These are phyloP conservation scores for Tephrocybe sp. DNA, from an alignment of 768 basidiomycete genomes.

Conservation along the genomic window DNA sequence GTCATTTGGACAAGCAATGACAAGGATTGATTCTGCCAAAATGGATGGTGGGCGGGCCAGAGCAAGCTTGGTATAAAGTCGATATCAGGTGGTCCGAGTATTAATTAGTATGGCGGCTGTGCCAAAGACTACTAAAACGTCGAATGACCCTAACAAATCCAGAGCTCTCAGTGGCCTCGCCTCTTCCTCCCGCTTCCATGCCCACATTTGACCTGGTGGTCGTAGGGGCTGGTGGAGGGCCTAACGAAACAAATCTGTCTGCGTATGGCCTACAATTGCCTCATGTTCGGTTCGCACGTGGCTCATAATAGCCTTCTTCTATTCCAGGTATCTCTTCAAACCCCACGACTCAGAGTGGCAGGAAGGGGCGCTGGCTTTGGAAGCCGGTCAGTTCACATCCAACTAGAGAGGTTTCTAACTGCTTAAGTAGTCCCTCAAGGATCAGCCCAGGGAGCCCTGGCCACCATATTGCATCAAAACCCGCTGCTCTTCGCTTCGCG, in stretches of 20 bases:
- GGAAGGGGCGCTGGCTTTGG: slow-evolving; percentile 80
- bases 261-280: slow-evolving; percentile 49
- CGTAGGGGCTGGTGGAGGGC: slow-evolving; percentile 85
- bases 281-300: slow-evolving; percentile 16
- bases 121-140: slow-evolving; percentile 10
- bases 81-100: slow-evolving; percentile 12
- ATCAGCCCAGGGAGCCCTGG: slow-evolving; percentile 81
- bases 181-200: slow-evolving; percentile 23
- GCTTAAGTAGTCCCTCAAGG: slow-evolving; percentile 44
- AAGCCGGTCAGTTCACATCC: slow-evolving; percentile 83
- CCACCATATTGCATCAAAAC: slow-evolving; percentile 54
- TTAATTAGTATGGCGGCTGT: slow-evolving; percentile 9
- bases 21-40: not conserved
- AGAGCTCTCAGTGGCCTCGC: slow-evolving; percentile 4
- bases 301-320: slow-evolving; percentile 14
- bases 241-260: slow-evolving; percentile 85
- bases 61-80: slow-evolving; percentile 6
- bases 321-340: slow-evolving; percentile 84
- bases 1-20: slow-evolving; percentile 1
- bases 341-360: slow-evolving; percentile 64
- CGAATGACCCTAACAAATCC: slow-evolving; percentile 14
- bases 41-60: not conserved
- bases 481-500: slow-evolving; percentile 51
- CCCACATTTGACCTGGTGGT: slow-evolving; percentile 71
- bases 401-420: not conserved